Base-by-base conservation (phyloP, 768 basidiomycete genomes). In the Phlegmacium glaucopus region DNA sequence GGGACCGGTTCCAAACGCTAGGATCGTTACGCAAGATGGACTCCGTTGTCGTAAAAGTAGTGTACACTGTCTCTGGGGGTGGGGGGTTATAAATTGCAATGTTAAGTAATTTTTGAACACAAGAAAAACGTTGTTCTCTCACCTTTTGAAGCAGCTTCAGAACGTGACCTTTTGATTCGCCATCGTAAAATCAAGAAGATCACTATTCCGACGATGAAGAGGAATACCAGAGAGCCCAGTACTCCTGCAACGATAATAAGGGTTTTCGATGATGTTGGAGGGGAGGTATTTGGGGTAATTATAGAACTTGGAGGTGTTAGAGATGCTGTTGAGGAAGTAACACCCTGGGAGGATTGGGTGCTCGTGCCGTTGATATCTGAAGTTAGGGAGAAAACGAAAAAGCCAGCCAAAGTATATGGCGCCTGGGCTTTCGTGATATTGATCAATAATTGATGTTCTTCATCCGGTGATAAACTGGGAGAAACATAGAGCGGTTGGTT, bases 401-500 rank as follows among this genome's bases (percentile, higher is more conserved):
- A 70, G 25, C 62, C 61, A 26, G 72, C 64, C 11, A 79, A 47
- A 4, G 64, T 72, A 48, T 66, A 79, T 6, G 75, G 74, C 1
- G 68, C 59, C 25, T 49, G 50, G 3, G 65, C 56, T 10, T 54
- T 50, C 1, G 67, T 65, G 15, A 77, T 61, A 42, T 70, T 67
- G 50, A 79, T 69, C 6, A 55, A 53, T 25, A 79, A 53, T 6
- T 50, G 55, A 56, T 79, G 76, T 45, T 65, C 60, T 8, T 51
- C 22, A 9, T 47, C 10, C 12, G 56, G 45, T 6, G 64, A 52
- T 11, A 70, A 54, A 4, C 57, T 42, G 10, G 53, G 39, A 17
- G 68, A 62, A 6, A 65, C 59, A 56, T 75, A 79, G 41, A 78
- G 65, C 8, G 70, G 69, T 55, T 78, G 77, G 48, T 70, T 66